Percentiles rank a stretch among this genome's conserved stretches.
These are phyloP conservation scores for Penicillium coffeae DNA, from an alignment of 495 filamentous ascomycete species.

Conservation along the genomic window DNA sequence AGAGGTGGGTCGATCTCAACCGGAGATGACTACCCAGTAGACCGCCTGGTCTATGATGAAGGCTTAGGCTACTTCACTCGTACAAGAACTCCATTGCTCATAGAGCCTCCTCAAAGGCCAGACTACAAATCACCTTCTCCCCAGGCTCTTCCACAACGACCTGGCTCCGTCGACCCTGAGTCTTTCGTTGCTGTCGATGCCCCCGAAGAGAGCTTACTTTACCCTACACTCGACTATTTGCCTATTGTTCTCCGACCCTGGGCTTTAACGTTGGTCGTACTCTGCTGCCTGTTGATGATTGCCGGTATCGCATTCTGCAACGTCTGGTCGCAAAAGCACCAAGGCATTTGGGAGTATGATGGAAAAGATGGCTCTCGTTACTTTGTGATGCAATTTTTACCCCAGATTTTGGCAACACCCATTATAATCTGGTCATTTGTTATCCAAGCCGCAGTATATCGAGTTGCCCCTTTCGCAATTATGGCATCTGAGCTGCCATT, in stretches of 20 bases:
- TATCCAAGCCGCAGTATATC: slow-evolving; percentile 69
- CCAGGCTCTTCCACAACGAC: slow-evolving; percentile 26
- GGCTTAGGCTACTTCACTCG: slow-evolving; percentile 45
- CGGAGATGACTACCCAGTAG: slow-evolving; percentile 40
- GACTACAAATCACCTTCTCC: slow-evolving; percentile 22
- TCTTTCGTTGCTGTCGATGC: slow-evolving; percentile 53
- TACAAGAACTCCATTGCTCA: slow-evolving; percentile 23
- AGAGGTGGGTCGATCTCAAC: slow-evolving; percentile 31
- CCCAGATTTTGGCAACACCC: slow-evolving; percentile 69
- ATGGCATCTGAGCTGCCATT: slow-evolving; percentile 58
- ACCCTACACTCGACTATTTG: slow-evolving; percentile 59
- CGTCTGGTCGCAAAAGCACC: slow-evolving; percentile 59
- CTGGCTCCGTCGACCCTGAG: slow-evolving; percentile 39
- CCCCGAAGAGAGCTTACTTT: slow-evolving; percentile 37
- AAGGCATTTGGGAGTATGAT: slow-evolving; percentile 63
- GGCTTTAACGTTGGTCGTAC: slow-evolving; percentile 54
- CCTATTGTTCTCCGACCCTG: slow-evolving; percentile 63
- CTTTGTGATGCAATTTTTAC: slow-evolving; percentile 81
- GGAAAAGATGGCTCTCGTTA: slow-evolving; percentile 67
- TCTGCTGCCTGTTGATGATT: slow-evolving; percentile 66
- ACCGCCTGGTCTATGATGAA: slow-evolving; percentile 51
- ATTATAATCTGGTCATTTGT: slow-evolving; percentile 72
- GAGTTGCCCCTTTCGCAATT: slow-evolving; percentile 70
- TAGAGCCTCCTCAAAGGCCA: slow-evolving; percentile 14
- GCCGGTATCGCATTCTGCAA: slow-evolving; percentile 68